Evolutionary conservation across 345 rosid genomes (phyloP).

Genomic region (Tarenaya hassleriana): DNA sequence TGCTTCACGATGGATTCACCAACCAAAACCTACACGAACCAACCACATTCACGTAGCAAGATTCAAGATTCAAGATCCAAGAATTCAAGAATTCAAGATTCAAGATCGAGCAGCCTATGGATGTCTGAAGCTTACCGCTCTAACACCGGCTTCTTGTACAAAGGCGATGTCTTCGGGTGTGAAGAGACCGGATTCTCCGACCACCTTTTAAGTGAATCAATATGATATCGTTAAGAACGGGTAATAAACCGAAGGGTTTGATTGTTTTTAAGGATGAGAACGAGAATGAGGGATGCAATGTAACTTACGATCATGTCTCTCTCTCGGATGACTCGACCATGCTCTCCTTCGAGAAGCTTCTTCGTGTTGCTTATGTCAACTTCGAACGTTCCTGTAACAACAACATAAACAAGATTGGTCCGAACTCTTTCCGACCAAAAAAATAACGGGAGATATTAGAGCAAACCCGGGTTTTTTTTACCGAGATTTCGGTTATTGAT

Average conservation of each 20-base stretch:
- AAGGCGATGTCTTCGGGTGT: conserved; percentile 73
- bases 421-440: not conserved
- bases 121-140: conserved; percentile 56
- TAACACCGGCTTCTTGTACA: conserved; percentile 89
- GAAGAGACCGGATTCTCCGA: conserved; percentile 85
- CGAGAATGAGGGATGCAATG: conserved; percentile 2
- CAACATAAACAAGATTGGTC: not conserved
- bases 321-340: conserved; percentile 58
- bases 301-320: conserved; percentile 73
- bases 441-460: too few species aligned
- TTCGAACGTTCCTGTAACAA: conserved; percentile 64
- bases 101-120: too few species aligned
- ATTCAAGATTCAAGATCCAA: too few species aligned
- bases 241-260: not conserved
- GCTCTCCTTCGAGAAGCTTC: conserved; percentile 83
- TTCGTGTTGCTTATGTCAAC: conserved; percentile 80
- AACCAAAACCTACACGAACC: conserved; percentile 61
- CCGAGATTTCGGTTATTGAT: conserved; percentile 94
- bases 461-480: too few species aligned
- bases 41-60: not conserved
- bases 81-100: too few species aligned
- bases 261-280: too few species aligned
- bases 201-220: conserved; percentile 46
- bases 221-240: not conserved
- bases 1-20: conserved; percentile 93